Base-by-base conservation (phyloP, 169 alveolate genomes). In the Plasmodium vivax region DNA sequence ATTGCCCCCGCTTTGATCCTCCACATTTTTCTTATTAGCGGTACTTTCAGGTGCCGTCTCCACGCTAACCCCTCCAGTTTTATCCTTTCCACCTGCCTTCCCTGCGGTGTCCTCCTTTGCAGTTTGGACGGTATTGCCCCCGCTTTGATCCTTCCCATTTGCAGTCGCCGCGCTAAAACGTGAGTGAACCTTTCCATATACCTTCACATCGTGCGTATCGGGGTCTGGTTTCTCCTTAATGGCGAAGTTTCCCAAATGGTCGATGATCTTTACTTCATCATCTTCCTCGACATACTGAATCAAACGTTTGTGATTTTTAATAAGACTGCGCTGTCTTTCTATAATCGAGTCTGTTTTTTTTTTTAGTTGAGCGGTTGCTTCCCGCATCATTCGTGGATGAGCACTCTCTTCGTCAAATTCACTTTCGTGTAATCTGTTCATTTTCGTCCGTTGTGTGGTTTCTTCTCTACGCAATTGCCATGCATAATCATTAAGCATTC, bases 341-440 rank as follows among this genome's bases (percentile, higher is more conserved):
- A 85, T 3, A 54, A 85, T 72, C 16, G 27, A n/a, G 14, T 16
- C 41, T 8, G 82, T 14, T 75, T 38, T 51, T n/a, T 74, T 12
- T 19, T 85, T 79, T 43, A 85, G 23, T n/a, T 51, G 79, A 32
- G 3, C 30, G 3, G 30, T 6, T 19, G 34, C 32, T 19, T 34
- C 85, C 9, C 7, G 4, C 27, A 85, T 6, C 45, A 38, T 74
- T 16, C 93, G 82, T 85, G 77, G 82, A 14, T 38, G 41, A 54
- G 93, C 32, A 27, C 19, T 19, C 9, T 30, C 36, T 51, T 75
- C 32, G 14, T 62, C 93, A 23, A 85, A 73, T 51, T 34, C 54
- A 36, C 72, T 45, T 19, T 80, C 19, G 12, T 45, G n/a, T 4
- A 12, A 14, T 51, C 5, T 27, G 6, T 68, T 30, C 32, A 68